Evolutionary conservation across 192 early-diverging fungal species (phyloP).

Genomic region (Gamsiella multidivaricata): DNA sequence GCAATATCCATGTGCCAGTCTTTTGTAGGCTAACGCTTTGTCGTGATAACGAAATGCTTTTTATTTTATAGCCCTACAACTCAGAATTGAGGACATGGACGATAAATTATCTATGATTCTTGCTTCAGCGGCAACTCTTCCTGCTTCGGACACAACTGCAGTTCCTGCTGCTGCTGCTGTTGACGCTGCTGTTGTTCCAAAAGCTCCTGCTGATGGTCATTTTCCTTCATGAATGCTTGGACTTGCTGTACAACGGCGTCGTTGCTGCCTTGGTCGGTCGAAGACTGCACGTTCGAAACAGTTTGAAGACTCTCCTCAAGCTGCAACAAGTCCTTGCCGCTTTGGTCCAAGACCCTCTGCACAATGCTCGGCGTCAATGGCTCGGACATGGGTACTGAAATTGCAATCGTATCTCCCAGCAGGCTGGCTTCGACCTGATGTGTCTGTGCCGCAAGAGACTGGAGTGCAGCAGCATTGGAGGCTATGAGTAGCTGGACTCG

Average conservation of each 20-base stretch:
- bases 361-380: slow-evolving; percentile 46
- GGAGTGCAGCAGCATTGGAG: slow-evolving; percentile 20
- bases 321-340: slow-evolving; percentile 23
- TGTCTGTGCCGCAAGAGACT: slow-evolving; percentile 22
- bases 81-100: no score
- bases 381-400: slow-evolving; percentile 40
- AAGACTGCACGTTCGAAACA: slow-evolving; percentile 4
- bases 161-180: slow-evolving; percentile 15
- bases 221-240: slow-evolving; percentile 41
- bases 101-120: no score
- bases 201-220: slow-evolving; percentile 36
- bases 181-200: slow-evolving; percentile 24
- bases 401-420: slow-evolving; percentile 20
- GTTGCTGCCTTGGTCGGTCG: not conserved
- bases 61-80: no score
- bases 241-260: slow-evolving; percentile 49
- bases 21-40: no score
- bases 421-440: slow-evolving; percentile 5
- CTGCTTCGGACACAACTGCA: not conserved
- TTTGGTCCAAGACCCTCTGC: slow-evolving; percentile 33
- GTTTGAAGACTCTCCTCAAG: slow-evolving; percentile 22
- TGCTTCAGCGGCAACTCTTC: no score
- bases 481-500: slow-evolving; percentile 27
- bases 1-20: no score
- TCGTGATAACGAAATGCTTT: no score